phyloP scores from a whole-genome alignment of 345 rosid species.

The Hypericum perforatum region DNA sequence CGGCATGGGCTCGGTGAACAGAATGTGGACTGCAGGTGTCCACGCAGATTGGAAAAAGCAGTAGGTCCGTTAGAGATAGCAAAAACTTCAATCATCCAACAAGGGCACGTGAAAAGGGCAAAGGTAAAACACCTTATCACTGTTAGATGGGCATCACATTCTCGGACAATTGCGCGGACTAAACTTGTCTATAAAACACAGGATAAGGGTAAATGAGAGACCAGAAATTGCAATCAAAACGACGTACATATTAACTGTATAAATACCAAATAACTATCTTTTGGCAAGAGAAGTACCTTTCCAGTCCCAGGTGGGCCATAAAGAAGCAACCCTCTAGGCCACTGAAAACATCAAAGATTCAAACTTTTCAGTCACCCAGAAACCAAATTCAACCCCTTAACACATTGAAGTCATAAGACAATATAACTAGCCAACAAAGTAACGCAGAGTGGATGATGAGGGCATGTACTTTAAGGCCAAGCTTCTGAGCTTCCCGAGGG shows the following conservation, averaged over 20 bases:
- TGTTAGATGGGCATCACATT: conserved; percentile 68
- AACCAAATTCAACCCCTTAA: background rate
- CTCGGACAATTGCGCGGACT: conserved; percentile 82
- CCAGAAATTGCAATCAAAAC: background rate
- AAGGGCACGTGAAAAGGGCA: background rate
- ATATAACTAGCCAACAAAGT: background rate
- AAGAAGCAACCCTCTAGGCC: conserved; percentile 79
- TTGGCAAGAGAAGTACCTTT: conserved; percentile 39
- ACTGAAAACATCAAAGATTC: conserved; percentile 30
- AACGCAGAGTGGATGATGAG: background rate
- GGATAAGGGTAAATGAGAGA: conserved; percentile 1
- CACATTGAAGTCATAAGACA: background rate
- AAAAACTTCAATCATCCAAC: background rate
- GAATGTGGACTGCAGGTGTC: conserved; percentile 51
- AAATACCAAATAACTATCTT: background rate
- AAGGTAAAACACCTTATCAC: conserved; percentile 50
- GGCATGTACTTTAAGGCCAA: conserved; percentile 58
- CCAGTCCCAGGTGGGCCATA: conserved; percentile 96
- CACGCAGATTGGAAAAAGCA: conserved; percentile 10
- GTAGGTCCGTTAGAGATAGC: background rate
- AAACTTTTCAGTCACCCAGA: background rate
- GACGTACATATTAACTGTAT: background rate
- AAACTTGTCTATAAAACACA: conserved; percentile 55
- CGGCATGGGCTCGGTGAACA: conserved; percentile 72
- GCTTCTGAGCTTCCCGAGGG: conserved; percentile 52